Evolutionary conservation across 768 basidiomycete genomes (phyloP).

Genomic region (Suillus plorans): DNA sequence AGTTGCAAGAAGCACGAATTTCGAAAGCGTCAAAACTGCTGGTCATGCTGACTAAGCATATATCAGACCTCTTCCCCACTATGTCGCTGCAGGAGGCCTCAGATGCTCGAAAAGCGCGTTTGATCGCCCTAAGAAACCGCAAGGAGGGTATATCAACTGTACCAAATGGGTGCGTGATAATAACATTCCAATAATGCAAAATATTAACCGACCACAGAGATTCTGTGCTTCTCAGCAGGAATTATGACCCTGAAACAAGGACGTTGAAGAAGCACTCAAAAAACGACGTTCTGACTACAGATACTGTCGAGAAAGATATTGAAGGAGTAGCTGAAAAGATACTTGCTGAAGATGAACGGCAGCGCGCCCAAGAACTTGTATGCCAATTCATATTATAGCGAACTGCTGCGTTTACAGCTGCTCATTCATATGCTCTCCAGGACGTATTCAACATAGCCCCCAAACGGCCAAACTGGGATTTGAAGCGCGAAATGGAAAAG

Average conservation of each 20-base stretch:
- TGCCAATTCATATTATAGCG: constrained; percentile 23
- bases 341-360: constrained; percentile 83
- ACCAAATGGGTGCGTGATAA: constrained; percentile 39
- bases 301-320: constrained; percentile 87
- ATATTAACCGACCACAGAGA: constrained; percentile 32
- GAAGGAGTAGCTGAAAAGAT: constrained; percentile 83
- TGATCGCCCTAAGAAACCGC: constrained; percentile 71
- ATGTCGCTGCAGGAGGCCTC: constrained; percentile 77
- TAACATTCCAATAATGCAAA: neutral
- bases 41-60: constrained; percentile 2
- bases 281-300: constrained; percentile 59
- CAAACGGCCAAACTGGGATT: constrained; percentile 94
- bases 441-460: constrained; percentile 97
- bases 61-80: constrained; percentile 3
- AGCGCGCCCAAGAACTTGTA: constrained; percentile 85
- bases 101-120: constrained; percentile 78
- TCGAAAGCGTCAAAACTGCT: neutral
- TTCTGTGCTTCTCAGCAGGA: constrained; percentile 66
- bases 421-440: constrained; percentile 39
- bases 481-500: constrained; percentile 92
- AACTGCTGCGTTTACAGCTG: constrained; percentile 1
- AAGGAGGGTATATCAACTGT: constrained; percentile 58
- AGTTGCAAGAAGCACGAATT: neutral
- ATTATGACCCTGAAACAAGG: constrained; percentile 89
- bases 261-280: constrained; percentile 66